Conservation (phyloP, 345 rosid genomes). For the Pugionium cornutum region DNA sequence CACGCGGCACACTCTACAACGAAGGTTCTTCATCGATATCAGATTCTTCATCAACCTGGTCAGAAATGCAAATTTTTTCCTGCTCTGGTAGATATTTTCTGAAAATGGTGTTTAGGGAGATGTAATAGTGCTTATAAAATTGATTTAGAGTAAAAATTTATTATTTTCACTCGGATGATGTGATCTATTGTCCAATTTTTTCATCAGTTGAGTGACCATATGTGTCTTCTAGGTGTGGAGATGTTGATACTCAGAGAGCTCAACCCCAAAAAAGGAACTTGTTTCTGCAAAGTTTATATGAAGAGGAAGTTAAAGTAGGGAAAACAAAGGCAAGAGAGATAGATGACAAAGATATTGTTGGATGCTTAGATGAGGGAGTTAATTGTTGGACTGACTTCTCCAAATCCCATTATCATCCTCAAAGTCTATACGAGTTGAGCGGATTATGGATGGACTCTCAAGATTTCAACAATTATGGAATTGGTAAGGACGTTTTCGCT, state of each 20-base stretch:
- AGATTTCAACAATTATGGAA: conserved; percentile 76
- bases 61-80: conserved; percentile 24
- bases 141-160: conserved; percentile 1
- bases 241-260: conserved; percentile 56
- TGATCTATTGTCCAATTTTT: neutral
- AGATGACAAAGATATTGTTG: conserved; percentile 71
- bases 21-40: conserved; percentile 44
- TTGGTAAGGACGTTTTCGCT: conserved; percentile 70
- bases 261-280: conserved; percentile 58
- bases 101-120: neutral
- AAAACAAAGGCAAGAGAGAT: conserved; percentile 46
- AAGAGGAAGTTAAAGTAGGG: conserved; percentile 48
- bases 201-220: neutral
- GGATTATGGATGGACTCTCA: conserved; percentile 63
- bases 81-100: conserved; percentile 11
- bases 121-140: neutral
- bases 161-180: neutral
- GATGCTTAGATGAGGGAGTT: conserved; percentile 61
- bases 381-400: conserved; percentile 93
- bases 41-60: conserved; percentile 68
- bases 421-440: conserved; percentile 65
- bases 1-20: conserved; percentile 65
- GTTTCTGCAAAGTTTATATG: conserved; percentile 74
- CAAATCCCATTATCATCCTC: conserved; percentile 86
- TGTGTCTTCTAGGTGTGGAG: conserved; percentile 60